phyloP scores from a whole-genome alignment of 441 rosid species.

The Theobroma grandiflorum region DNA sequence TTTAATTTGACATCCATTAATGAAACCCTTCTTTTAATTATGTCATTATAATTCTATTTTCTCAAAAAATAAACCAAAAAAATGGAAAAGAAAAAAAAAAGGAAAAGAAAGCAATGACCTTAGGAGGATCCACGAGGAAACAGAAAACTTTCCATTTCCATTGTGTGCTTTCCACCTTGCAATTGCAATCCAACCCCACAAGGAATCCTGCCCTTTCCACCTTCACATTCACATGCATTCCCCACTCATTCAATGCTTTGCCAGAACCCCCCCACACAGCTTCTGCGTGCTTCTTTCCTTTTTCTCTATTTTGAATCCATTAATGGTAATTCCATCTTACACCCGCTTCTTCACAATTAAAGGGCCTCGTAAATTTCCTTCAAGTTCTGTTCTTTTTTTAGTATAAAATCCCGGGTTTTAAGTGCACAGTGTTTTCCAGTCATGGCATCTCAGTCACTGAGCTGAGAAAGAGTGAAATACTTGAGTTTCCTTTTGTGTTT shows the following conservation, averaged over 20 bases:
- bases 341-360: not conserved
- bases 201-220: not conserved
- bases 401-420: not conserved
- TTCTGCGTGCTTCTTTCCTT: not conserved
- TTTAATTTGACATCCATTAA: too few relatives aligned
- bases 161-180: slow-evolving; percentile 1
- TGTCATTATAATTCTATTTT: not conserved
- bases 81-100: not conserved
- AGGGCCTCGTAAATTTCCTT: not conserved
- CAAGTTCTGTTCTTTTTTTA: not conserved
- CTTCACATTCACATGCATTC: not conserved
- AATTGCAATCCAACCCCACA: not conserved
- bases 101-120: not conserved
- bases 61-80: not conserved
- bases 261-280: not conserved
- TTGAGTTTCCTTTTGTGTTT: not conserved
- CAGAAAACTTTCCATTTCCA: not conserved
- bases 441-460: not conserved
- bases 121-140: not conserved
- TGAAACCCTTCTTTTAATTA: not conserved
- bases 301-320: not conserved
- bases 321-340: too few relatives aligned
- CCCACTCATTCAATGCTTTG: not conserved
- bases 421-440: not conserved
- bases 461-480: not conserved